Base-by-base conservation (phyloP, 2,329 filamentous ascomycete species). In the Fusarium sp. region DNA sequence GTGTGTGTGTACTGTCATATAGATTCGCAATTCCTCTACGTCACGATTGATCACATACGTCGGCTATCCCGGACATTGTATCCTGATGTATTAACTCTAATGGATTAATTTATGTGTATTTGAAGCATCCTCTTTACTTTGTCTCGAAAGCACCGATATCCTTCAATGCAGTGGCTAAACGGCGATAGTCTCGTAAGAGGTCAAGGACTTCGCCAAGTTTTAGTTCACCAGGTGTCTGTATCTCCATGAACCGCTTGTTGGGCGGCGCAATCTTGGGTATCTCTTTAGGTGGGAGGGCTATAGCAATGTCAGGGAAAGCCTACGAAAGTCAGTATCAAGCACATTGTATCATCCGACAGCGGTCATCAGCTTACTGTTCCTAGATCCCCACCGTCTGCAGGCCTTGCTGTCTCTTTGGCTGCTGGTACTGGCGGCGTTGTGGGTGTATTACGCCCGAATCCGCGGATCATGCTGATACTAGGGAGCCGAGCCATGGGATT, bases 401-500 rank as follows among this genome's bases (percentile, higher is more conserved):
- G 70, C 46, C 79, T 69, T 80, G 76, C n/a, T 78, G 74, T 45
- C 74, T 84, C 76, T 59, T 77, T 78, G 14, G 80, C 59, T 23
- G 82, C 79, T 25, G 85, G 80, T 12, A 79, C 69, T 21, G 77
- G 64, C 2, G 79, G 65, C 4, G 77, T 74, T 10, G 77, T 78
- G 11, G 83, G 21, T 83, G 79, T 23, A 83, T 79, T 79, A 54
- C 91, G 84, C 2, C 93, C 92, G 73, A 97, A 95, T 1, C 90
- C 90, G 58, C 91, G 89, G 71, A 97, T 91, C 76, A 90, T 86
- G 58, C 87, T 87, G 77, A 96, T 93, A 34, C 89, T 83, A 2
- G 91, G 89, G 53, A 97, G 87, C 53, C 93, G 88, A 45, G 90
- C 93, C 77, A 97, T 90, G 5, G 93, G 93, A 74, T 97, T 97